A percentile compares a stretch with the other conserved stretches of the same genome.
Evolutionary conservation across 2,329 filamentous ascomycete genomes (phyloP).

Genomic region (Fusarium luffae): DNA sequence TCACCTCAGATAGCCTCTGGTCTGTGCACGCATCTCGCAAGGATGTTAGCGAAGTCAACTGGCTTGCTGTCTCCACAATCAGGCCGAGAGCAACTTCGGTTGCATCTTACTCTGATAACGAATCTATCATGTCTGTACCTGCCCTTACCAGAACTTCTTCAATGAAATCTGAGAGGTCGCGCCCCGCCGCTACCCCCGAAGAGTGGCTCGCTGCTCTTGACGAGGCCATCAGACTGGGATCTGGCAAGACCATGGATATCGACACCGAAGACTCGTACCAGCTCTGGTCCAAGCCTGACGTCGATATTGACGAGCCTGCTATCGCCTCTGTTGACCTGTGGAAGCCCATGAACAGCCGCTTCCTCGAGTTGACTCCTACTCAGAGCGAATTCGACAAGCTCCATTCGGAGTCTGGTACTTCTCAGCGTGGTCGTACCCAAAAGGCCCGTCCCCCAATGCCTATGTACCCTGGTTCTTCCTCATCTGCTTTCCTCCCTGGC

Average conservation of each 20-base stretch:
- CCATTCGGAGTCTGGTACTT: constrained; percentile 38
- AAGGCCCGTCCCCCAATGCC: constrained; percentile 39
- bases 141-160: constrained; percentile 38
- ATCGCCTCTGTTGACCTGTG: constrained; percentile 36
- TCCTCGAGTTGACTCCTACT: constrained; percentile 37
- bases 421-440: constrained; percentile 35
- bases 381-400: constrained; percentile 34
- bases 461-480: constrained; percentile 35
- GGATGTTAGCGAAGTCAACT: constrained; percentile 32
- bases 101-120: constrained; percentile 31
- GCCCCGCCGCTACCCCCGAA: constrained; percentile 43
- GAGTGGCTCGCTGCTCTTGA: constrained; percentile 55
- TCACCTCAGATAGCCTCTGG: constrained; percentile 53
- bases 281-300: constrained; percentile 41
- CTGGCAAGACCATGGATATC: constrained; percentile 24
- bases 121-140: constrained; percentile 24
- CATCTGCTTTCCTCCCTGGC: constrained; percentile 40
- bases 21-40: constrained; percentile 39
- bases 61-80: constrained; percentile 40
- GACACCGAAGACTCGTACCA: constrained; percentile 28
- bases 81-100: constrained; percentile 37
- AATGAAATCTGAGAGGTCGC: constrained; percentile 33
- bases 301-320: constrained; percentile 6
- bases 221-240: constrained; percentile 36
- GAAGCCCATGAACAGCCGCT: constrained; percentile 37